phyloP scores from a whole-genome alignment of 768 basidiomycete genomes.

The Podaxis sp. region DNA sequence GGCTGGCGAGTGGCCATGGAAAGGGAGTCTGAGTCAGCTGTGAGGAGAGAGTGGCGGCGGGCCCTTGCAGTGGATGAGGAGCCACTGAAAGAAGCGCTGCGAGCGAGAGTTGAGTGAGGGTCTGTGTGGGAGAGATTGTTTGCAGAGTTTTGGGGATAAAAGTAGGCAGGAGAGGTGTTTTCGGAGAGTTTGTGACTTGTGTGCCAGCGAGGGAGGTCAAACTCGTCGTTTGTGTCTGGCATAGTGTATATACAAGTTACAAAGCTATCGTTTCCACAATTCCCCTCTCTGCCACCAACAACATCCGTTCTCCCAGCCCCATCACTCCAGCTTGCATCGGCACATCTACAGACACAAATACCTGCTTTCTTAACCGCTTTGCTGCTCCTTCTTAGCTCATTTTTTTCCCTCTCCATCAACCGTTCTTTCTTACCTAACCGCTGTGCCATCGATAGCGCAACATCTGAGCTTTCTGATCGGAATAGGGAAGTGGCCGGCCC shows the following conservation, averaged over 20 bases:
- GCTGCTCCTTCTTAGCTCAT: constrained; percentile 35
- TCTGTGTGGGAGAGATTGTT: constrained; percentile 35
- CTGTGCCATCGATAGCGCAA: constrained; percentile 70
- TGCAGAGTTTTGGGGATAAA: constrained; percentile 32
- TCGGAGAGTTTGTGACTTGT: constrained; percentile 34
- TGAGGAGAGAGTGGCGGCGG: constrained; percentile 67
- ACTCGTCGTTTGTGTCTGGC: constrained; percentile 75
- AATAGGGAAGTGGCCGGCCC: constrained; percentile 60
- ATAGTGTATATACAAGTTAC: constrained; percentile 31
- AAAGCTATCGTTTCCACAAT: constrained; percentile 41
- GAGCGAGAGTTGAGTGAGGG: constrained; percentile 47
- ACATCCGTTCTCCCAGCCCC: constrained; percentile 42
- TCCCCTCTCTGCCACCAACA: constrained; percentile 58
- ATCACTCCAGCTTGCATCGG: constrained; percentile 20
- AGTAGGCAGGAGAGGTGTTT: constrained; percentile 50
- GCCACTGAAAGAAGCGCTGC: constrained; percentile 64
- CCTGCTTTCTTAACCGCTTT: constrained; percentile 56
- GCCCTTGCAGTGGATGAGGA: constrained; percentile 42
- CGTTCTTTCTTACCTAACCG: constrained; percentile 60
- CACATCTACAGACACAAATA: constrained; percentile 70
- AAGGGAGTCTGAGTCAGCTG: constrained; percentile 48
- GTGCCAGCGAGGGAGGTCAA: constrained; percentile 76
- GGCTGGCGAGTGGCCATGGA: constrained; percentile 33
- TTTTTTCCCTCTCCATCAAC: constrained; percentile 14
- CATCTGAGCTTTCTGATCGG: constrained; percentile 56